Evolutionary conservation across 2,329 filamentous ascomycete species (phyloP), one percentile per base, ranked within the genome.

Genomic region (Karstenula rhodostoma): DNA sequence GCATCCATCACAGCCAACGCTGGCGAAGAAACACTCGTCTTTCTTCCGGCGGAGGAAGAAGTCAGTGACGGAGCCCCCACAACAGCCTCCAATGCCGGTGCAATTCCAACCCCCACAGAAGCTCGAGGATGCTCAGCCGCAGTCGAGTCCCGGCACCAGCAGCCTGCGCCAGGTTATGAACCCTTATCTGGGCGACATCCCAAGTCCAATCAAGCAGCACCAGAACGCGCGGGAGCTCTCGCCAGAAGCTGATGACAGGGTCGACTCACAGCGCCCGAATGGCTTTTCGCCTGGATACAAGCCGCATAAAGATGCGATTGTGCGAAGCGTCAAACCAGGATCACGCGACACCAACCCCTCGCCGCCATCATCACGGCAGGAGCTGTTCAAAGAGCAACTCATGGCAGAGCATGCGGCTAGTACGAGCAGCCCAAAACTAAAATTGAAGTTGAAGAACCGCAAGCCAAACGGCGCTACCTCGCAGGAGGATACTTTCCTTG

Each of bases 21-120:
- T 97, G 54, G 91, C 92, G 70, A 97, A 97, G 82, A 97, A 97
- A 78, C 87, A 92, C 4, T 96, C 94, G 0, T 94, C 93, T 0
- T 98, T 99, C 80, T 98, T 98, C 81, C 87, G 95, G 63, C 86
- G 95, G 61, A 87, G 94, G 64, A 98, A 98, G 86, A 96, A 94
- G 85, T 97, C 94, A 5, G 79, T 93, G 35, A 86, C 88, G 15
- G 93, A 96, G 64, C 75, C 77, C 47, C 84, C 87, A 23, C 85
- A 85, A 42, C 88, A 90, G 35, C 88, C 90, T 9, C 78, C 89
- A 32, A 85, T 77, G 64, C 78, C 83, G 46, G 67, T 81, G 29
- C 78, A 80, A 40, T 70, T 82, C 37, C 77, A 76, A 12, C 65
- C 66, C 46, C 70, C 69, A 74, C 47, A 65, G 59, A 65, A 63